Evolutionary conservation across 441 rosid species (phyloP).

Genomic region (Biscutella laevigata): DNA sequence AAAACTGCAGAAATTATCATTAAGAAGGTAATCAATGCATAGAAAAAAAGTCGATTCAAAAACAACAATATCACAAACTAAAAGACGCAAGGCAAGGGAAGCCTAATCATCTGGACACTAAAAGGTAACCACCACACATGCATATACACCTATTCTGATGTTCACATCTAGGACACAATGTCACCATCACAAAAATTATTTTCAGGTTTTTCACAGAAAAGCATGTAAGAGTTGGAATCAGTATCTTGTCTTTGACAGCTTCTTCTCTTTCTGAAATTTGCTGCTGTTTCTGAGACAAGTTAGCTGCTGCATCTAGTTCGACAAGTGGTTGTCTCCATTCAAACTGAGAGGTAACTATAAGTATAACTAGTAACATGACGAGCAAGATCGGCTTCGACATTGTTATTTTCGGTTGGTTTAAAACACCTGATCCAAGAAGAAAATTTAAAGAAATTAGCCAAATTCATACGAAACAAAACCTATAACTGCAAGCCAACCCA

Average conservation of each 20-base stretch:
- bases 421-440: conserved; percentile 31
- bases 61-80: not conserved
- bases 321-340: conserved; percentile 86
- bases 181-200: not conserved
- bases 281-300: conserved; percentile 41
- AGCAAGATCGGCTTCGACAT: conserved; percentile 77
- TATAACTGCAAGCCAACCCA: no score
- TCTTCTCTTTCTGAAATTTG: conserved; percentile 48
- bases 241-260: conserved; percentile 71
- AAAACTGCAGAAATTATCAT: not conserved
- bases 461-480: not conserved
- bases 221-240: not conserved
- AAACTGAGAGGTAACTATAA: conserved; percentile 81
- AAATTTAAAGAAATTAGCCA: not conserved
- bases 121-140: not conserved
- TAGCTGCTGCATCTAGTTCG: conserved; percentile 41
- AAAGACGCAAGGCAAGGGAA: not conserved
- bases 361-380: conserved; percentile 52
- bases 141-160: not conserved
- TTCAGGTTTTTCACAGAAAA: not conserved
- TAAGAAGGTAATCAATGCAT: not conserved
- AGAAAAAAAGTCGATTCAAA: not conserved
- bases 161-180: not conserved
- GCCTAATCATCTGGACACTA: not conserved
- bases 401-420: conserved; percentile 12